Percentiles rank a stretch among this genome's conserved stretches.
Evolutionary conservation across 257 asterid genomes (phyloP).

Genomic region (Vinca minor): DNA sequence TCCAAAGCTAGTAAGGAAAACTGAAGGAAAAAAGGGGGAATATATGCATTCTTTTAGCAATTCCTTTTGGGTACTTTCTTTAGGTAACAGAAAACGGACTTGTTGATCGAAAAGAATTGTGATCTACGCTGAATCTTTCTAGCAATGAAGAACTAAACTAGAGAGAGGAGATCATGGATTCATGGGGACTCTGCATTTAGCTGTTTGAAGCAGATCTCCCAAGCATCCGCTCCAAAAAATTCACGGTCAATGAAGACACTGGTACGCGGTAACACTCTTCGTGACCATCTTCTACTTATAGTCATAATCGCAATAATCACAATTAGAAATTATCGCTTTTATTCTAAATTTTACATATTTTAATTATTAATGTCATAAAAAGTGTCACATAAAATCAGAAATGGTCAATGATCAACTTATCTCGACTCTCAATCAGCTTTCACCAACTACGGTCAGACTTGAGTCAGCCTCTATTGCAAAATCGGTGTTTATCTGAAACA

Average conservation of each 20-base stretch:
- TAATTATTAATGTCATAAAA: too few relatives aligned
- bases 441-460: too few relatives aligned
- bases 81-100: neutral
- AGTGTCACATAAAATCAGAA: too few relatives aligned
- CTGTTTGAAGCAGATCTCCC: conserved; percentile 15
- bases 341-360: too few relatives aligned
- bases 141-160: conserved; percentile 6
- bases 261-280: neutral
- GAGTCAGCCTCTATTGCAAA: too few relatives aligned
- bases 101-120: neutral
- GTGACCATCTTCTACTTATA: too few relatives aligned
- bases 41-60: neutral
- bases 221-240: neutral
- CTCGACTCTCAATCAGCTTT: too few relatives aligned
- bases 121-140: conserved; percentile 9
- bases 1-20: neutral
- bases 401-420: too few relatives aligned
- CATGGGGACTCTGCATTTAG: conserved; percentile 10
- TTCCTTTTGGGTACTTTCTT: conserved; percentile 8
- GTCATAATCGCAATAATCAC: too few relatives aligned
- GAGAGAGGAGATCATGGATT: conserved; percentile 6
- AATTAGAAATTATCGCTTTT: too few relatives aligned
- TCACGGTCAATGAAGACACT: too few relatives aligned
- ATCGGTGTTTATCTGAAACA: too few relatives aligned
- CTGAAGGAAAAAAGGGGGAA: neutral